Percentiles rank a stretch among this genome's conserved stretches.
Evolutionary conservation across 1,284 basidiomycete genomes (phyloP).

Genomic region (Fomitopsis betulina): DNA sequence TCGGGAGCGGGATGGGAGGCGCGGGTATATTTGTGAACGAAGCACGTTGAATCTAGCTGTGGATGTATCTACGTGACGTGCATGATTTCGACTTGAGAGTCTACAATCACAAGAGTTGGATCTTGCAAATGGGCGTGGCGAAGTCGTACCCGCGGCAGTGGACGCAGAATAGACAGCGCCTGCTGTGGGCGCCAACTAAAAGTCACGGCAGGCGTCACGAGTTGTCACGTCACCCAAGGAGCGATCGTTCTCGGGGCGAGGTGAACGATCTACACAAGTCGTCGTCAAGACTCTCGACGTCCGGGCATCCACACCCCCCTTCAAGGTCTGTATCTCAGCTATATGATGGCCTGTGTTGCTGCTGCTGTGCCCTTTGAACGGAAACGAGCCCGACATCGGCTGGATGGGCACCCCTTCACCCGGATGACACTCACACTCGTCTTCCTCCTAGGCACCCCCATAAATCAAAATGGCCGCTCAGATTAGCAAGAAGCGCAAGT

Average conservation of each 20-base stretch:
- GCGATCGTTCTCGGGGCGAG: neutral
- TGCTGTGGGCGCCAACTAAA: no score
- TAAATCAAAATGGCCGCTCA: slow-evolving; percentile 65
- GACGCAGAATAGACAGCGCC: no score
- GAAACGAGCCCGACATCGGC: slow-evolving; percentile 6
- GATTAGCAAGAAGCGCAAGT: slow-evolving; percentile 97
- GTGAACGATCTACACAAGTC: slow-evolving; percentile 3
- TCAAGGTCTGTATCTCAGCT: slow-evolving; percentile 19
- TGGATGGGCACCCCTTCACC: slow-evolving; percentile 18
- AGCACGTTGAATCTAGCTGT: slow-evolving; percentile 22
- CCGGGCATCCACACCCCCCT: slow-evolving; percentile 2
- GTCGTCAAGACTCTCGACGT: slow-evolving; percentile 10
- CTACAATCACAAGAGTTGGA: no score
- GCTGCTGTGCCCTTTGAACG: neutral
- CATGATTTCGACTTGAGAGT: no score
- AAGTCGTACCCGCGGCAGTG: no score
- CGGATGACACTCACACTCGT: slow-evolving; percentile 13
- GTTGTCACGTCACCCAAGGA: neutral
- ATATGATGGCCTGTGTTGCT: neutral
- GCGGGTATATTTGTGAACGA: slow-evolving; percentile 83
- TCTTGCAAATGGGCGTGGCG: no score
- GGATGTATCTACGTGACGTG: no score
- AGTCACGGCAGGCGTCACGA: neutral
- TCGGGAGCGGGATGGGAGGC: slow-evolving; percentile 87
- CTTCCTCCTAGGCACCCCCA: slow-evolving; percentile 3